These are phyloP conservation scores for Fusarium kyushuense DNA, from an alignment of 2,329 filamentous ascomycete genomes.

Conservation along the genomic window DNA sequence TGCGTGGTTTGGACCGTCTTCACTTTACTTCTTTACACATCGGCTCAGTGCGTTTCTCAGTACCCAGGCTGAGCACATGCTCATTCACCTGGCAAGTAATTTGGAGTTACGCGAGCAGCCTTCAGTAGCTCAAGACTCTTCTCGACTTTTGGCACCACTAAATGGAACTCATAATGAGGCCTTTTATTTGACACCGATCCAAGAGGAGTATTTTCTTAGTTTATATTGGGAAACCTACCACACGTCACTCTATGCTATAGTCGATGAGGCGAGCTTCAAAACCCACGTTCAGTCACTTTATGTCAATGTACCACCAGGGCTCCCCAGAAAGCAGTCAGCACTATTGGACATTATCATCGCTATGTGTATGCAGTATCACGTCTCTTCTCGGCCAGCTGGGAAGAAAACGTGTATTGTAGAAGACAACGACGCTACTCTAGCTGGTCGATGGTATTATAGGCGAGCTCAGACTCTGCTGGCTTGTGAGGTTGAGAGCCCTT, in stretches of 20 bases:
- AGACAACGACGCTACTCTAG: conserved; percentile 15
- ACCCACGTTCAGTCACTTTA: conserved; percentile 6
- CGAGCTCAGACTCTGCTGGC: conserved; percentile 18
- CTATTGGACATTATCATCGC: conserved; percentile 20
- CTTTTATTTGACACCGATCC: conserved; percentile 3
- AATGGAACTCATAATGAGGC: not conserved
- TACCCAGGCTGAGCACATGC: conserved; percentile 26
- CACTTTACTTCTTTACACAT: conserved; percentile 25
- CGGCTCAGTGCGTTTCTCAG: conserved; percentile 17
- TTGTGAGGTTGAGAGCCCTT: conserved; percentile 15
- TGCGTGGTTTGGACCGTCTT: conserved; percentile 22
- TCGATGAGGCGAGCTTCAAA: conserved; percentile 17
- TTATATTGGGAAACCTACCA: conserved; percentile 28
- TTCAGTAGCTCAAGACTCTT: not conserved
- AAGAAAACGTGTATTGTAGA: conserved; percentile 7
- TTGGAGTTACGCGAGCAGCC: not conserved
- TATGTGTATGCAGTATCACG: conserved; percentile 24
- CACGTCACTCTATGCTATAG: conserved; percentile 7
- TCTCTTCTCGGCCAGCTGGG: not conserved
- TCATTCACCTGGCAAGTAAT: conserved; percentile 23
- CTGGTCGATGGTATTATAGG: conserved; percentile 23
- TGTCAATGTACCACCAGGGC: conserved; percentile 4
- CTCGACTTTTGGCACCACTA: conserved; percentile 3
- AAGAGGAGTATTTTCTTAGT: conserved; percentile 17
- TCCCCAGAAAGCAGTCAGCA: conserved; percentile 4